Evolutionary conservation across 441 rosid species (phyloP), one percentile per base, ranked within the genome.

Genomic region (Rhodomyrtus psidioides): DNA sequence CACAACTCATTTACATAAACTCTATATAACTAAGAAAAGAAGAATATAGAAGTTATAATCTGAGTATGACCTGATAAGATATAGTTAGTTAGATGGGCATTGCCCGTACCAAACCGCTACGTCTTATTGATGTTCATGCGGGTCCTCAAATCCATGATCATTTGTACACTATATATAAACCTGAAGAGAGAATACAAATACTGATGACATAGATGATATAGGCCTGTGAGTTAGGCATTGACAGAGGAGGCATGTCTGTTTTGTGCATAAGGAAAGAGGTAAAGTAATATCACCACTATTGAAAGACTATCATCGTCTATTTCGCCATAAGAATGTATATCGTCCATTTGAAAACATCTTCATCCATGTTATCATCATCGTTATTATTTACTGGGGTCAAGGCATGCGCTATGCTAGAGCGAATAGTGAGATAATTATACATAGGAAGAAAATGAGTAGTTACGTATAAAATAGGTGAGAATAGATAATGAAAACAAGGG

Each of bases 51-150:
- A 14, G 39, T 27, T 59, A 6, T 14, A 59, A 59, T 6, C 0
- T 58, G 5, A 26, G 62, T 57, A 56, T 4, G 5, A 56, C n/a
- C 51, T 0, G 51, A 49, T 7, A 49, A 53, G 54, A 14, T 0
- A 14, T 6, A 53, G 6, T 53, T 53, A 53, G 5, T 12, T 57
- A 57, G 28, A 10, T 28, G 27, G 7, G 15, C 16, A 15, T 57
- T 57, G 1, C 28, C 28, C 28, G 5, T 10, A 26, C 3, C 62
- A 57, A 2, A 26, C 2, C 0, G 0, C 0, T 57, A 26, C 28
- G 3, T 57, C 26, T 26, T 57, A 4, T 55, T 55, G 13, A 55
- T 55, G n/a, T 1, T 0, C n/a, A 55, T 55, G 58, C 13, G 10
- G 6, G 23, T 55, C 2, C 12, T 12, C 2, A 55, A 55, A 55